Conservation (phyloP, 768 basidiomycete species). For the Auriscalpium vulgare region DNA sequence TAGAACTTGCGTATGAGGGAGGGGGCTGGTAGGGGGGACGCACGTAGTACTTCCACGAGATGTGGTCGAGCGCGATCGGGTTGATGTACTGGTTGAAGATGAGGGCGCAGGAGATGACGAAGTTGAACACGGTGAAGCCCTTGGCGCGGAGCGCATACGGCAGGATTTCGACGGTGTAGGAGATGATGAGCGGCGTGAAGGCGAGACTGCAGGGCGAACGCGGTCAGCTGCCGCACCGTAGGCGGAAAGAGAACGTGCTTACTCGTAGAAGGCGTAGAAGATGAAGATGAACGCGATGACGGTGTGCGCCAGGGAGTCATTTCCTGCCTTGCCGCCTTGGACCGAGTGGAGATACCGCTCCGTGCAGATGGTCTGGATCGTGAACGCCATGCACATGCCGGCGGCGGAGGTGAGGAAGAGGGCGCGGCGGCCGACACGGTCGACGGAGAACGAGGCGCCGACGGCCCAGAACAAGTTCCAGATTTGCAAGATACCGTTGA, state of each 20-base stretch:
- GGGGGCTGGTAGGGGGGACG: slow-evolving; percentile 13
- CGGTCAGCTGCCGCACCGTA: not conserved
- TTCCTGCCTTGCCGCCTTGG: slow-evolving; percentile 33
- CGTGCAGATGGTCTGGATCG: slow-evolving; percentile 59
- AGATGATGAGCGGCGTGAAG: slow-evolving; percentile 80
- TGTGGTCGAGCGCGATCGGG: slow-evolving; percentile 58
- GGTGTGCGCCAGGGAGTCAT: slow-evolving; percentile 33
- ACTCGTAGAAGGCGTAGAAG: slow-evolving; percentile 74
- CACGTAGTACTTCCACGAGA: slow-evolving; percentile 75
- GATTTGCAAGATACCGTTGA: slow-evolving; percentile 80
- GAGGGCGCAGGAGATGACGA: slow-evolving; percentile 67
- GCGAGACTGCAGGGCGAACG: slow-evolving; percentile 40
- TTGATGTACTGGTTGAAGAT: slow-evolving; percentile 90
- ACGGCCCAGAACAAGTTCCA: slow-evolving; percentile 69
- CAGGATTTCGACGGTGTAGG: slow-evolving; percentile 85
- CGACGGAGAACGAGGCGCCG: slow-evolving; percentile 49
- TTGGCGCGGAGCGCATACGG: slow-evolving; percentile 80
- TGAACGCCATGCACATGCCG: slow-evolving; percentile 63
- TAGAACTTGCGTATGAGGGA: not conserved
- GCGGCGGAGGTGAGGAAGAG: slow-evolving; percentile 54
- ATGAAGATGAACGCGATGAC: slow-evolving; percentile 83
- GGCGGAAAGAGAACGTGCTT: slow-evolving; percentile 18
- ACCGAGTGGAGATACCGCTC: slow-evolving; percentile 39
- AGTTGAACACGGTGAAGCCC: slow-evolving; percentile 77
- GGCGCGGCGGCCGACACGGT: slow-evolving; percentile 60